These are phyloP conservation scores for Lasiodiplodia theobromae DNA, from an alignment of 2,329 filamentous ascomycete genomes.

Conservation along the genomic window DNA sequence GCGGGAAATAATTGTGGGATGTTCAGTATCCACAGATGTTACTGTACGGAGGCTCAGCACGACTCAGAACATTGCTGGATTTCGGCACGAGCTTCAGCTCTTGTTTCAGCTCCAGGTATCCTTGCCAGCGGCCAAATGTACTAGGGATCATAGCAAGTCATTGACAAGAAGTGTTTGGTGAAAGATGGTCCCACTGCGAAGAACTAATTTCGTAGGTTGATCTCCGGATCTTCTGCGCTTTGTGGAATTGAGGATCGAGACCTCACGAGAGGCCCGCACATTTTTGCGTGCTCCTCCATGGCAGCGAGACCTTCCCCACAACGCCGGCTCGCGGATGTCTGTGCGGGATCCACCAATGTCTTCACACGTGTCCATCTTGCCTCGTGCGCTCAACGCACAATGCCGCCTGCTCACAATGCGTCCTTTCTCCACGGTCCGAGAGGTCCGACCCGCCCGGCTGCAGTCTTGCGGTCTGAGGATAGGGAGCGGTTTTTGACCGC, in stretches of 20 bases:
- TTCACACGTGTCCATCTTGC: slow-evolving; percentile 23
- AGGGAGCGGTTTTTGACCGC: slow-evolving; percentile 19
- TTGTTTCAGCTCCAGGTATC: slow-evolving; percentile 3
- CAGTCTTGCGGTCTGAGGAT: slow-evolving; percentile 24
- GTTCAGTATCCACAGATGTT: background rate
- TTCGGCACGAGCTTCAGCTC: background rate
- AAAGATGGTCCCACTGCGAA: background rate
- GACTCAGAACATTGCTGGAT: background rate
- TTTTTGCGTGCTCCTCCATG: background rate
- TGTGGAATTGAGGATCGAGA: background rate
- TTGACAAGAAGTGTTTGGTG: background rate
- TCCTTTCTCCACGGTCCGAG: slow-evolving; percentile 5
- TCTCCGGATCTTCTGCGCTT: slow-evolving; percentile 7
- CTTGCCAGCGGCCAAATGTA: background rate
- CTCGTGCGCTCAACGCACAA: slow-evolving; percentile 23
- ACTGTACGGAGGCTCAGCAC: background rate
- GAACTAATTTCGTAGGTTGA: slow-evolving; percentile 6
- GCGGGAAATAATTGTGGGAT: background rate
- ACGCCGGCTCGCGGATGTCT: slow-evolving; percentile 25
- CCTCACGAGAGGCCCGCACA: background rate
- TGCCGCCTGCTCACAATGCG: slow-evolving; percentile 17
- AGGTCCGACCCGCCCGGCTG: slow-evolving; percentile 1
- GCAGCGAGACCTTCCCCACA: slow-evolving; percentile 10
- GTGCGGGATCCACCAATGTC: slow-evolving; percentile 24
- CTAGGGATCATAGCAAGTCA: background rate